Conservation (phyloP, 768 basidiomycete genomes). For the Trametes cinnabarina region DNA sequence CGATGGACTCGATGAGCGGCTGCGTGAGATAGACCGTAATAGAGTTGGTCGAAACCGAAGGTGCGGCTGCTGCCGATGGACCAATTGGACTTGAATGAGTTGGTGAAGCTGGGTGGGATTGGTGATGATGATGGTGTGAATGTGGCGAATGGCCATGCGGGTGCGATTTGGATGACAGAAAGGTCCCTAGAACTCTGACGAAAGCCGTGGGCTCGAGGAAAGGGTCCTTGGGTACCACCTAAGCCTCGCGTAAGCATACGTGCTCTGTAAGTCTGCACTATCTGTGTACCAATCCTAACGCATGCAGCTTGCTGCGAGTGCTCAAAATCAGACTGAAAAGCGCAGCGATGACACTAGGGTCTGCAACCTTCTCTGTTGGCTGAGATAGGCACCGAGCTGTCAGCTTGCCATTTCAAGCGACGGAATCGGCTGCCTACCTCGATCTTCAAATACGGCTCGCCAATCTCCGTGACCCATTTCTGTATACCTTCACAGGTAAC, state of each 20-base stretch:
- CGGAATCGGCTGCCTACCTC: constrained; percentile 42
- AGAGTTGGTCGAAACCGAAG: background rate
- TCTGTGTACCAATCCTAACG: constrained; percentile 40
- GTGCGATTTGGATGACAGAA: constrained; percentile 27
- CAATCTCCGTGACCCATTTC: constrained; percentile 65
- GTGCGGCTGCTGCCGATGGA: background rate
- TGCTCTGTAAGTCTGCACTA: background rate
- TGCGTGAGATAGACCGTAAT: constrained; percentile 38
- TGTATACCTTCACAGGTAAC: constrained; percentile 68
- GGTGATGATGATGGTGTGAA: background rate
- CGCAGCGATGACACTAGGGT: constrained; percentile 68
- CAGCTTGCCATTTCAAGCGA: background rate
- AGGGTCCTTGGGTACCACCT: constrained; percentile 68
- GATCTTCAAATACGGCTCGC: constrained; percentile 55
- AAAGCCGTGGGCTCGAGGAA: constrained; percentile 70
- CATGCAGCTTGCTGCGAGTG: constrained; percentile 66
- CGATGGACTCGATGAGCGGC: constrained; percentile 47
- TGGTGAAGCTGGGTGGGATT: constrained; percentile 15
- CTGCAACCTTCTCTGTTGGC: constrained; percentile 71
- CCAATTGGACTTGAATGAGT: constrained; percentile 4
- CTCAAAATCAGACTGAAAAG: constrained; percentile 68
- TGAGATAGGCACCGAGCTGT: constrained; percentile 27
- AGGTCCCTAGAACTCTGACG: constrained; percentile 42
- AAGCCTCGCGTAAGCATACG: background rate
- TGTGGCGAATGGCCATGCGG: constrained; percentile 19